Base-by-base conservation (phyloP, 2,329 filamentous ascomycete genomes). In the Fusarium papillatum region DNA sequence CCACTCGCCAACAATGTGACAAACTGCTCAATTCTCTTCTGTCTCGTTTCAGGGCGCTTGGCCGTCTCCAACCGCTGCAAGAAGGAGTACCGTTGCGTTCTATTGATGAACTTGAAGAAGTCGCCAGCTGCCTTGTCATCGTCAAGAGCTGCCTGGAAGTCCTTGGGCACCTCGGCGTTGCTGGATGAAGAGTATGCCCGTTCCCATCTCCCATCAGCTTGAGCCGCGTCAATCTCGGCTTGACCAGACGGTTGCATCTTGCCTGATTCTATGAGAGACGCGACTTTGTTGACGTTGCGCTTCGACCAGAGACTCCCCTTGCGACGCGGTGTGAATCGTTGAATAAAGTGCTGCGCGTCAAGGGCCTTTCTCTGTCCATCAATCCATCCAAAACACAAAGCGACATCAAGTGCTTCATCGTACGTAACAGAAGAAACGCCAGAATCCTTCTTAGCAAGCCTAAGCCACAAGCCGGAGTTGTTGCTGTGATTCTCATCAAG, bases 301-400 rank as follows among this genome's bases (percentile, higher is more conserved):
- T 87, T 85, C 4, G 90, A 92, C 91, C 91, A 93, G 9, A 89
- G 78, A 76, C 89, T 91, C 39, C 86, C 86, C 36, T 84, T 80
- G 5, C 88, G 86, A 7, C 91, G 89, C 2, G 90, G 90, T 2
- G 90, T 91, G 83, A 91, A 92, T 11, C 90, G 86, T 75, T 90
- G 89, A 2, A 89, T 79, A 79, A 89, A 92, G 75, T 85, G 87
- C 5, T 81, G 76, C 0, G 84, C 84, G 73, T 91, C 87, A 59
- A 84, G 80, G 5, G 82, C 69, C 22, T 83, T 83, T 3, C 85
- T 85, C 76, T 90, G 89, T 1, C 90, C 89, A 78, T 93, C 90
- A 68, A 92, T 93, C 90, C 91, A 93, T 50, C 91, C 91, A 77
- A 88, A 89, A 79, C 90, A 92, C 9, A 93, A 84, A 1, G 90